Percentiles rank a stretch among this genome's conserved stretches.
Evolutionary conservation across 768 basidiomycete genomes (phyloP).

Genomic region (Udeniomyces megalosporus): DNA sequence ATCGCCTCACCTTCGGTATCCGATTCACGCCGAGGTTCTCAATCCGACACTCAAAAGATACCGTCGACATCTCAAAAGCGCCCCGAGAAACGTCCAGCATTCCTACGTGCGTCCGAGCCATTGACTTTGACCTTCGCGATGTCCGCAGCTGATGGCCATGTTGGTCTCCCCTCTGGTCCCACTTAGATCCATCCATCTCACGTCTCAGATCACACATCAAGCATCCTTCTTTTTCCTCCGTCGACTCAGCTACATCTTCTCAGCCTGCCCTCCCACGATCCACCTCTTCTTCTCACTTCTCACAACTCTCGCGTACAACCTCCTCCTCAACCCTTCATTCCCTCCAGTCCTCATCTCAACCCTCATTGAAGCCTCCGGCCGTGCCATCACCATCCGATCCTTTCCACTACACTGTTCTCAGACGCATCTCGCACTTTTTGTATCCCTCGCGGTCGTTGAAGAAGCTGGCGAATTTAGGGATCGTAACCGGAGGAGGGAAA

Average conservation of each 20-base stretch:
- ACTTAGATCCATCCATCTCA: conserved; percentile 23
- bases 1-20: not conserved
- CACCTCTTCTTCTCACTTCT: conserved; percentile 12
- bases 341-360: not conserved
- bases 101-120: no score
- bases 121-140: not conserved
- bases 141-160: conserved; percentile 14
- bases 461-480: not conserved
- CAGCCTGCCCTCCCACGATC: not conserved
- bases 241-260: conserved; percentile 8
- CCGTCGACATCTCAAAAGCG: no score
- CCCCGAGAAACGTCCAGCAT: no score
- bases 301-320: conserved; percentile 9
- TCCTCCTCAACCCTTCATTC: conserved; percentile 17
- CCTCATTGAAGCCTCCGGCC: no score
- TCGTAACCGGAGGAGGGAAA: not conserved
- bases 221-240: conserved; percentile 20
- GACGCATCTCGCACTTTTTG: conserved; percentile 7
- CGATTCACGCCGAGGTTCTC: not conserved
- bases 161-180: conserved; percentile 3
- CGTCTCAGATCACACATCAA: conserved; percentile 28
- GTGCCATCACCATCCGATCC: not conserved
- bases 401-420: conserved; percentile 6
- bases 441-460: not conserved
- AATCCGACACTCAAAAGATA: no score